phyloP scores from a whole-genome alignment of 192 early-diverging fungal genomes.

The Mortierella claussenii region DNA sequence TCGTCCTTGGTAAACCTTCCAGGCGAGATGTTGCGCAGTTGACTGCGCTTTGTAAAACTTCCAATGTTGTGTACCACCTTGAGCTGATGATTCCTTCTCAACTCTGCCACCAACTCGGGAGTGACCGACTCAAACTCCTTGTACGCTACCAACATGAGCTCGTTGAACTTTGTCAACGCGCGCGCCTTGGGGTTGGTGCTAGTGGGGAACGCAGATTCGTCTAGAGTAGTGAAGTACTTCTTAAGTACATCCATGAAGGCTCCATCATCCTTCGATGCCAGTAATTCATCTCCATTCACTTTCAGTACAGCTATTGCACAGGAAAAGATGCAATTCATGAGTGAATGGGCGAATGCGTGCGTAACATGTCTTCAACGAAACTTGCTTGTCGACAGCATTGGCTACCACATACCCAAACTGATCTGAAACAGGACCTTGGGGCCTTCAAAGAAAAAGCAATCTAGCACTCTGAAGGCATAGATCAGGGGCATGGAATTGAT shows the following conservation, averaged over 20 bases:
- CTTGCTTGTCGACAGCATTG: too few species aligned
- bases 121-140: constrained; percentile 90
- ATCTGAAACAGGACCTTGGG: constrained; percentile 97
- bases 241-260: constrained; percentile 87
- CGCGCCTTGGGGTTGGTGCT: constrained; percentile 62
- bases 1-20: constrained; percentile 88
- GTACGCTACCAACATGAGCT: constrained; percentile 91
- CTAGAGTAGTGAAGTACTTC: constrained; percentile 84
- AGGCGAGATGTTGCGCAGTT: constrained; percentile 82
- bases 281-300: constrained; percentile 84
- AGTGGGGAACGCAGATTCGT: constrained; percentile 76
- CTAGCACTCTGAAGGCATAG: constrained; percentile 88
- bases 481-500: constrained; percentile 96
- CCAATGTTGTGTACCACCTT: constrained; percentile 94
- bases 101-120: constrained; percentile 75
- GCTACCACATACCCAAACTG: constrained; percentile 68
- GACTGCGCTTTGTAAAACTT: constrained; percentile 90
- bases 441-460: constrained; percentile 98
- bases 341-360: too few species aligned
- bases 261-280: constrained; percentile 78
- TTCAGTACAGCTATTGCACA: constrained; percentile 92
- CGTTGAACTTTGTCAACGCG: constrained; percentile 84
- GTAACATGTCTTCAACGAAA: too few species aligned
- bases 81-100: constrained; percentile 86
- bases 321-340: not conserved